Percentiles rank a stretch among this genome's conserved stretches.
phyloP scores from a whole-genome alignment of 2,329 filamentous ascomycete species.

The Penicillium sp. region DNA sequence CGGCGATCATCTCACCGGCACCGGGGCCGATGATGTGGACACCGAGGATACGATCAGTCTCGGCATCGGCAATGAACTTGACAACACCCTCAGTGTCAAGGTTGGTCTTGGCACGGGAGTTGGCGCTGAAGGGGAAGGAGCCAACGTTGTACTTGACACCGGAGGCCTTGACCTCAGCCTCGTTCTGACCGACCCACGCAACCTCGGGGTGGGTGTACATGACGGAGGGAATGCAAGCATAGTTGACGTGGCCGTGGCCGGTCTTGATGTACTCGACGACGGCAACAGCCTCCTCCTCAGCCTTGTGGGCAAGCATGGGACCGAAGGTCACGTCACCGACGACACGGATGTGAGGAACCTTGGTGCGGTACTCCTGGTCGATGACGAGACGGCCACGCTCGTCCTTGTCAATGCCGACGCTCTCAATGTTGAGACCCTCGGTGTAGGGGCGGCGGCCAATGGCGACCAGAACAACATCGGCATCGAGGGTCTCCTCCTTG shows the following conservation, averaged over 20 bases:
- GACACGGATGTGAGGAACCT: slow-evolving; percentile 93
- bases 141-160: slow-evolving; percentile 91
- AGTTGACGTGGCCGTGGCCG: slow-evolving; percentile 98
- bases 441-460: slow-evolving; percentile 97
- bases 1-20: slow-evolving; percentile 98
- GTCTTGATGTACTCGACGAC: slow-evolving; percentile 97
- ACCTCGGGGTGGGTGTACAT: slow-evolving; percentile 99
- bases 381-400: slow-evolving; percentile 94
- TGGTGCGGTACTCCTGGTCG: slow-evolving; percentile 98
- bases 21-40: slow-evolving; percentile 96
- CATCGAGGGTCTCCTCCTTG: slow-evolving; percentile 87
- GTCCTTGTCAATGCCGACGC: slow-evolving; percentile 71
- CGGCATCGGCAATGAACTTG: slow-evolving; percentile 93
- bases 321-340: slow-evolving; percentile 96
- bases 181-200: slow-evolving; percentile 96
- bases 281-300: slow-evolving; percentile 94
- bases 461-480: slow-evolving; percentile 92
- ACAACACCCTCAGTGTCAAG: slow-evolving; percentile 92
- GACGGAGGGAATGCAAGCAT: slow-evolving; percentile 93
- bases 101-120: slow-evolving; percentile 98
- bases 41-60: slow-evolving; percentile 93
- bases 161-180: slow-evolving; percentile 88
- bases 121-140: slow-evolving; percentile 95
- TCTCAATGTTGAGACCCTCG: slow-evolving; percentile 84
- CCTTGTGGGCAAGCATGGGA: slow-evolving; percentile 99